Evolutionary conservation across 2,329 filamentous ascomycete genomes (phyloP).

Genomic region (Sclerotiophoma versabilis): DNA sequence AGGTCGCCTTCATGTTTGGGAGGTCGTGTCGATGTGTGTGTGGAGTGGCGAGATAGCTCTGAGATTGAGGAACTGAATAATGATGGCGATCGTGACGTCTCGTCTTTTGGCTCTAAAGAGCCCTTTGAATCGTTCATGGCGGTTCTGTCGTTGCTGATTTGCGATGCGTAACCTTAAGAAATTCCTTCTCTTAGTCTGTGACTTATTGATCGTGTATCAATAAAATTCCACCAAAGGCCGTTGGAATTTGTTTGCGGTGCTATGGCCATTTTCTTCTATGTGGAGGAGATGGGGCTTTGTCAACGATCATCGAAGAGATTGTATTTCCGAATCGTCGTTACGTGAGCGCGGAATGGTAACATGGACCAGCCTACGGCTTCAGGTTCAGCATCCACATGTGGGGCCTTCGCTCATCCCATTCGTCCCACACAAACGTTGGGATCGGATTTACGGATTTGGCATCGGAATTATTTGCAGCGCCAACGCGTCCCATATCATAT

Average conservation of each 20-base stretch:
- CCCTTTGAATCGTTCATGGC: background rate
- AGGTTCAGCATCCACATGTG: constrained; percentile 8
- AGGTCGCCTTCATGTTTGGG: constrained; percentile 9
- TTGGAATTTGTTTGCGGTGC: background rate
- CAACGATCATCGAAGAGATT: background rate
- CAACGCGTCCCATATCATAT: background rate
- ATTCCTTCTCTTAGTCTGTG: background rate
- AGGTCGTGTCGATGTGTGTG: constrained; percentile 1
- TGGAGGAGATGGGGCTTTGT: constrained; percentile 15
- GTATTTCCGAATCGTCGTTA: constrained; percentile 7
- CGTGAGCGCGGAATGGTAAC: constrained; percentile 2
- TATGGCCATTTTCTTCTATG: constrained; percentile 7
- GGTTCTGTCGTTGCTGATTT: background rate
- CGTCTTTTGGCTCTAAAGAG: constrained; percentile 5
- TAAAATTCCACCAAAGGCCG: background rate
- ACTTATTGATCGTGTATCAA: background rate
- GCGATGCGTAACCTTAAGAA: background rate
- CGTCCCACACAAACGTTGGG: background rate
- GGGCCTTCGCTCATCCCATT: background rate
- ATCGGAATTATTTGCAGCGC: background rate
- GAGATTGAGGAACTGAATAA: background rate
- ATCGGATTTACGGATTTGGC: constrained; percentile 16
- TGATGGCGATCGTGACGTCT: constrained; percentile 1
- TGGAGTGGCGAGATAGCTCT: constrained; percentile 4
- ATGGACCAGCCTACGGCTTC: background rate